Conservation (phyloP, 352 stramenopile species). For the Pythium angustatum region DNA sequence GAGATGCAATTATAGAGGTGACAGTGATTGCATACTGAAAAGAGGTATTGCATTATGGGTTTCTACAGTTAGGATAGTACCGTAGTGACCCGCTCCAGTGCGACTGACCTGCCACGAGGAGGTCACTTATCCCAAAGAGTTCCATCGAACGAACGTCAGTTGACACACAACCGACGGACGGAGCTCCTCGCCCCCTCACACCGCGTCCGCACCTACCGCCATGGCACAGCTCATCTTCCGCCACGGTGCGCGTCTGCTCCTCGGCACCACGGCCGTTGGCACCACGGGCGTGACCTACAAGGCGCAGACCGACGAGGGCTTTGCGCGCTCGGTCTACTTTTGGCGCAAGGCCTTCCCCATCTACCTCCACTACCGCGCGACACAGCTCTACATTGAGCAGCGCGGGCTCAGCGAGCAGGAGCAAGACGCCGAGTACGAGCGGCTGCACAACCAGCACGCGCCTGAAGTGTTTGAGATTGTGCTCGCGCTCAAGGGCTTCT, state of each 20-base stretch:
- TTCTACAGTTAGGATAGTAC: not conserved
- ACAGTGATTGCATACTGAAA: too few relatives aligned
- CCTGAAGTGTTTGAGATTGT: constrained; percentile 82
- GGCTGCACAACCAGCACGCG: constrained; percentile 74
- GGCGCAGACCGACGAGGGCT: constrained; percentile 74
- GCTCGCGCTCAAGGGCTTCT: constrained; percentile 84
- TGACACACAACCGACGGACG: not conserved
- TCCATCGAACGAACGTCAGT: constrained; percentile 27
- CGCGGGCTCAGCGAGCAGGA: constrained; percentile 43
- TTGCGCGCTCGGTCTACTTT: constrained; percentile 81
- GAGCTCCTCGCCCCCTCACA: not conserved
- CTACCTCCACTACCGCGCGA: constrained; percentile 79
- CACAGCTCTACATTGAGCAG: constrained; percentile 76
- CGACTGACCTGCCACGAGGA: constrained; percentile 10
- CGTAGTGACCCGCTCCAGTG: not conserved
- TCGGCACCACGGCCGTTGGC: constrained; percentile 50
- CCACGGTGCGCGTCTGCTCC: constrained; percentile 58
- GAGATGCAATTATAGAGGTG: too few relatives aligned
- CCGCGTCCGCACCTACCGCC: too few relatives aligned
- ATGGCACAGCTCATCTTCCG: constrained; percentile 51
- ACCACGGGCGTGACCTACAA: constrained; percentile 56
- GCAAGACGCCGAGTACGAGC: constrained; percentile 73
- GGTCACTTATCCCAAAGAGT: constrained; percentile 17
- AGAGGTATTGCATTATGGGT: too few relatives aligned
- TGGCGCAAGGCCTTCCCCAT: constrained; percentile 88